Base-by-base conservation (phyloP, 2,329 filamentous ascomycete species). In the Colletotrichum trifolii region DNA sequence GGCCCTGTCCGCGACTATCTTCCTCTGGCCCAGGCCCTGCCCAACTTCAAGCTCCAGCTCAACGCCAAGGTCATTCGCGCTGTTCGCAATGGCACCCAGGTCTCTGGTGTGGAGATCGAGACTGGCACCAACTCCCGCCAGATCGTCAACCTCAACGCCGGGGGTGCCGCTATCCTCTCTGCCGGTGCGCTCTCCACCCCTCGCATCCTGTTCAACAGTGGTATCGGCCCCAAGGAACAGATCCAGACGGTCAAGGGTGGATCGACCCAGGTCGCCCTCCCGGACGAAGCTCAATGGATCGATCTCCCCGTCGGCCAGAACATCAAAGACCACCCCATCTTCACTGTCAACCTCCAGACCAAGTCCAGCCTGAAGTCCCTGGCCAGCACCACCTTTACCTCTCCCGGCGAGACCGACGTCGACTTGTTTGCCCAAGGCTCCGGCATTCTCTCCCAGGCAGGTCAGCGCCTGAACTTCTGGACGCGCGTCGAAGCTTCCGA, bases 161-260 rank as follows among this genome's bases (percentile, higher is more conserved):
- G 66, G 6, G 66, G 66, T 62, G 58, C 58, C 38, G 61, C 68
- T 25, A 42, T 70, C 34, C 67, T 70, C 45, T 66, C 68, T 7
- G 64, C 68, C 1, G 67, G 68, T 49, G 67, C 67, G n/a, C 54
- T 70, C 13, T 69, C 68, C 10, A 66, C 61, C 43, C 66, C 66
- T 6, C 82, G 86, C 40, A 72, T 89, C 1, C 80, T 90, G 8
- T 85, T 86, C 69, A 80, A 87, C 3, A 85, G 81, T 25, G 87
- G 87, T 35, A 78, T 89, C 38, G 87, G 87, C 1, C 82, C 82
- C 2, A 69, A 69, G 11, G 71, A 76, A 0, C 81, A 88, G 52
- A 78, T 90, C 2, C 64, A 78, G 13, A 74, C 75, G 5, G 78
- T 83, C 61, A 73, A 76, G 85, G 2, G 85, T 85, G 0, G 86